These are phyloP conservation scores for Hansenula sp. DNA, from an alignment of 1,139 yeast species.

Conservation along the genomic window DNA sequence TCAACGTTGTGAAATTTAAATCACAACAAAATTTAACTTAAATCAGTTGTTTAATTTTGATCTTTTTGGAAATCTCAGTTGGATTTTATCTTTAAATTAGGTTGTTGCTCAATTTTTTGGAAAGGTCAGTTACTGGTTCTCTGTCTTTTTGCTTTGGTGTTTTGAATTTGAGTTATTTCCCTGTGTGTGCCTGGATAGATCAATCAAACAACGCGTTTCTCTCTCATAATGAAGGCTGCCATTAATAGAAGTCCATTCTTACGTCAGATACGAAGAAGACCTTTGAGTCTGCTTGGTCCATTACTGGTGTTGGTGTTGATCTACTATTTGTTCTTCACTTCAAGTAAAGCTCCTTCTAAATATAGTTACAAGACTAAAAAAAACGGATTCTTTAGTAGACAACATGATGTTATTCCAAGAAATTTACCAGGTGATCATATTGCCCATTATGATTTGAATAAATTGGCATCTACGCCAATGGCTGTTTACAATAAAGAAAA, in stretches of 20 bases:
- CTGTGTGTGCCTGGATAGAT: too few relatives aligned
- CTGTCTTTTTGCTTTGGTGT: too few relatives aligned
- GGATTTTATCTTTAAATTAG: too few relatives aligned
- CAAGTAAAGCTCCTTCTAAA: slow-evolving; percentile 22
- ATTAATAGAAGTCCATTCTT: slow-evolving; percentile 32
- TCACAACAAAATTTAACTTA: background rate
- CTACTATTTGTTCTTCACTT: slow-evolving; percentile 37
- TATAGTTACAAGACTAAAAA: slow-evolving; percentile 23
- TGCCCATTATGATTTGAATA: slow-evolving; percentile 79
- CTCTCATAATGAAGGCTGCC: slow-evolving; percentile 23
- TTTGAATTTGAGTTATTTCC: too few relatives aligned
- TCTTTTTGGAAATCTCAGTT: too few relatives aligned
- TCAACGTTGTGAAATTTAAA: background rate
- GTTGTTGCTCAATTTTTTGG: too few relatives aligned
- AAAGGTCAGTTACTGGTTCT: too few relatives aligned
- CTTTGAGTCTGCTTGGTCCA: slow-evolving; percentile 43
- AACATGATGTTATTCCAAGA: slow-evolving; percentile 45
- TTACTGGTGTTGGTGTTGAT: slow-evolving; percentile 37
- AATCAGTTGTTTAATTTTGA: too few relatives aligned
- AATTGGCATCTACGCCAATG: slow-evolving; percentile 61
- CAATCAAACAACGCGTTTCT: too few relatives aligned
- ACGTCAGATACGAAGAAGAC: slow-evolving; percentile 59
- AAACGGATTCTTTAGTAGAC: slow-evolving; percentile 21
- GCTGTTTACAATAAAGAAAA: slow-evolving; percentile 75
- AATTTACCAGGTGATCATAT: slow-evolving; percentile 75